Evolutionary conservation across 2,329 filamentous ascomycete species (phyloP).

Genomic region (Trichoderma sp.): DNA sequence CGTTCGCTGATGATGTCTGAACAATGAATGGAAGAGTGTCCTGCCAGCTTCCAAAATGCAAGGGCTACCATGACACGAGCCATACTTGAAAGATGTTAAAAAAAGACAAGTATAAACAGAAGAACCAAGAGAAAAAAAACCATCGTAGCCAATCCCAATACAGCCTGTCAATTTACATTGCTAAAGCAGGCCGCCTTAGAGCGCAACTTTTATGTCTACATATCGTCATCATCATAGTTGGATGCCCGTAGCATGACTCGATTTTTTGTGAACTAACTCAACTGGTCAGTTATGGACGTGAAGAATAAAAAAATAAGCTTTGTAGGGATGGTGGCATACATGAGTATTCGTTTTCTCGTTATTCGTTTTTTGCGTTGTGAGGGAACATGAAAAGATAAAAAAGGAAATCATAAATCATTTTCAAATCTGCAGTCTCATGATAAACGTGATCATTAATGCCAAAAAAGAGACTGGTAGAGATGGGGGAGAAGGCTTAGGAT

Average conservation of each 20-base stretch:
- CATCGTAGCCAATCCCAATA: slow-evolving; percentile 3
- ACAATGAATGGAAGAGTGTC: slow-evolving; percentile 17
- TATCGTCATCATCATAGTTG: background rate
- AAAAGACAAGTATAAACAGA: background rate
- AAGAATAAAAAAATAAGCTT: background rate
- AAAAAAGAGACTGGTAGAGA: slow-evolving; percentile 16
- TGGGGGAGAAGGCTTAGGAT: slow-evolving; percentile 29
- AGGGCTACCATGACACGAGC: slow-evolving; percentile 3
- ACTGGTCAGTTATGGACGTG: background rate
- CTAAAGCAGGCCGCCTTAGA: slow-evolving; percentile 1
- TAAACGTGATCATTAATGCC: slow-evolving; percentile 28
- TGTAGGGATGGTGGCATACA: background rate
- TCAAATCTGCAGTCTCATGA: slow-evolving; percentile 21
- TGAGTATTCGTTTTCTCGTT: slow-evolving; percentile 1
- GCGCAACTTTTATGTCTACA: background rate
- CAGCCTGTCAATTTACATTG: slow-evolving; percentile 13
- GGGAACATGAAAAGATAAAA: slow-evolving; percentile 8
- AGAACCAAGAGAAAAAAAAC: background rate
- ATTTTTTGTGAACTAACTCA: background rate
- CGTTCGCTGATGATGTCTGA: slow-evolving; percentile 10
- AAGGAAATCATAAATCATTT: slow-evolving; percentile 16
- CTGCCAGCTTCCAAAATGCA: slow-evolving; percentile 17
- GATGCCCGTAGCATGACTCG: background rate
- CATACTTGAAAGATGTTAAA: background rate
- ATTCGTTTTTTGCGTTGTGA: background rate